Evolutionary conservation across 768 basidiomycete genomes (phyloP).

Genomic region (Hydnomerulius pinastri): DNA sequence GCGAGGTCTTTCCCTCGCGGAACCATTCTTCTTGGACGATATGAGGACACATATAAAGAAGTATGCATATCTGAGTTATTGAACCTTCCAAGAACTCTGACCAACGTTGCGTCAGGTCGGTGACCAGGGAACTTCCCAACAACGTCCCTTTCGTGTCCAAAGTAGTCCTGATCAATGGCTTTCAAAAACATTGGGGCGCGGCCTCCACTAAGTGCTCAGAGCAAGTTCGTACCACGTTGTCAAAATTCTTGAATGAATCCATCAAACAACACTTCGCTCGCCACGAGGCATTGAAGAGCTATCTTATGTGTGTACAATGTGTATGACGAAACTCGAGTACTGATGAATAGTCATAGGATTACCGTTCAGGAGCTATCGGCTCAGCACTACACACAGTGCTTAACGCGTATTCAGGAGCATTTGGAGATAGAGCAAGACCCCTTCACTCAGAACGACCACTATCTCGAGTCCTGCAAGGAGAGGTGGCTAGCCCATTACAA

Average conservation of each 20-base stretch:
- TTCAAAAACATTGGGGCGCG: slow-evolving; percentile 32
- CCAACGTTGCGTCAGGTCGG: slow-evolving; percentile 21
- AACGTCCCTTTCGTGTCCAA: slow-evolving; percentile 38
- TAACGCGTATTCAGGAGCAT: background rate
- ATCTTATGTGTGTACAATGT: slow-evolving; percentile 29
- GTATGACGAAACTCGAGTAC: background rate
- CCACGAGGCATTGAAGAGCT: slow-evolving; percentile 30
- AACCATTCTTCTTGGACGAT: slow-evolving; percentile 26
- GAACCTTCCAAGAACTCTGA: background rate
- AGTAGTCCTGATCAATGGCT: slow-evolving; percentile 26
- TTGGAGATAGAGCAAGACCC: slow-evolving; percentile 37
- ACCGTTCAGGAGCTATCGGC: slow-evolving; percentile 22
- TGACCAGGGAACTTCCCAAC: slow-evolving; percentile 39
- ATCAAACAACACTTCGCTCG: slow-evolving; percentile 36
- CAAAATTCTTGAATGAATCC: slow-evolving; percentile 20
- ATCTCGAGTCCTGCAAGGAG: slow-evolving; percentile 6
- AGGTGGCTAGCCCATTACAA: slow-evolving; percentile 19
- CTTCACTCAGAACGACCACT: slow-evolving; percentile 35
- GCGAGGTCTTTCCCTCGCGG: background rate
- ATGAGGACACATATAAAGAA: slow-evolving; percentile 34
- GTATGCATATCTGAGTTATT: slow-evolving; percentile 20
- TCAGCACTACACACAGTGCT: slow-evolving; percentile 21
- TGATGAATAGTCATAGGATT: slow-evolving; percentile 10
- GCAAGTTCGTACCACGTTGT: slow-evolving; percentile 21
- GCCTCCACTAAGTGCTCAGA: slow-evolving; percentile 30